Base-by-base conservation (phyloP, 1,284 basidiomycete genomes). In the Meripilus lineatus region DNA sequence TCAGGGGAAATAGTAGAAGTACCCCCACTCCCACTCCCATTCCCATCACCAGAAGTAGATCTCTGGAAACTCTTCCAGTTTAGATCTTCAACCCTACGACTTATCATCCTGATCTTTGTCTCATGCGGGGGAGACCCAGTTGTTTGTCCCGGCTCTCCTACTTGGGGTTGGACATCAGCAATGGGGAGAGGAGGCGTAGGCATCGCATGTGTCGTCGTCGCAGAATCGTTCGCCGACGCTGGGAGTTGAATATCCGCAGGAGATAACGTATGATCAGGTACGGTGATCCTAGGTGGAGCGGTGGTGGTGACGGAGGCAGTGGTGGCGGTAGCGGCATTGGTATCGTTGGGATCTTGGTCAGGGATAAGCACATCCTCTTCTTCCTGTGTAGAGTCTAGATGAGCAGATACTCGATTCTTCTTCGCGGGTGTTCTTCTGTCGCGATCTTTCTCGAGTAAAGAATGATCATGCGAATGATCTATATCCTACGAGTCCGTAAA, bases 21-120 rank as follows among this genome's bases (percentile, higher is more conserved):
- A 26, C 23, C 14, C 15, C 28, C 38, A 24, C 25, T 14, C 21
- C 28, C 30, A 15, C 14, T 11, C 17, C n/a, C 42, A 35, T 17
- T 24, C 18, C 14, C 4, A n/a, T 11, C 21, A 41, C 14, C 30
- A 32, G n/a, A 14, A 32, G n/a, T 17, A 32, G n/a, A 26, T 22
- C 62, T 62, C 46, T 67, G 67, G 55, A 64, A 65, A 48, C 74
- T 79, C 61, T 72, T 72, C 81, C 83, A 85, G 54, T 67, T 78
- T 52, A 86, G 72, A 58, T 87, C 84, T 58, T 85, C 83, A 20
- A 87, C 83, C 26, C 82, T 81, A 54, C 79, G 80, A 50, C 82
- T 86, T 56, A 87, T 85, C 64, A 85, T 82, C 38, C 81, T 75
- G 46, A 84, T 80, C 66, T 79, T 79, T 49, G 79, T 74, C 63